Evolutionary conservation across 495 filamentous ascomycete species (phyloP).

Genomic region (Cladorrhinum samala): DNA sequence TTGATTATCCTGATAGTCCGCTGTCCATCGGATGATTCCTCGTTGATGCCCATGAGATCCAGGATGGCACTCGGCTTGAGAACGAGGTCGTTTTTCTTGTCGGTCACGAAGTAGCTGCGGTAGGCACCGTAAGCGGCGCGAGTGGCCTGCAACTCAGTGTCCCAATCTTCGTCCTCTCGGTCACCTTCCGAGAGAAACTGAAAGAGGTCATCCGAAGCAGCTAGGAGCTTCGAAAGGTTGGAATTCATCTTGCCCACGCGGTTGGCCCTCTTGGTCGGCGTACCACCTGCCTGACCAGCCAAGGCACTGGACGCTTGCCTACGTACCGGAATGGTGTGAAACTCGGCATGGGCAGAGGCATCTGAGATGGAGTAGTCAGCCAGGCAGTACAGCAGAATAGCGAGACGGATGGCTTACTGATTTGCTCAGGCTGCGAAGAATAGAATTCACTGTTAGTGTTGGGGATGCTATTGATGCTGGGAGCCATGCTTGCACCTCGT

Average conservation of each 20-base stretch:
- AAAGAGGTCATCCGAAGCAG: slow-evolving; percentile 16
- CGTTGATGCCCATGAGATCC: slow-evolving; percentile 4
- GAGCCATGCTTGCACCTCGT: slow-evolving; percentile 9
- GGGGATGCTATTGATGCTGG: slow-evolving; percentile 16
- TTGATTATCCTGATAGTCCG: slow-evolving; percentile 5
- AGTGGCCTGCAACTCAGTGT: neutral
- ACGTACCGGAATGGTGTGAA: neutral
- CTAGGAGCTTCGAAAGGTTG: slow-evolving; percentile 9
- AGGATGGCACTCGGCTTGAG: slow-evolving; percentile 15
- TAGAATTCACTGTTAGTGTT: slow-evolving; percentile 3
- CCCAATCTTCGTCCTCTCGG: slow-evolving; percentile 6
- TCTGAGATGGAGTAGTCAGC: neutral
- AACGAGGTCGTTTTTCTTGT: slow-evolving; percentile 5
- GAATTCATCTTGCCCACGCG: slow-evolving; percentile 9
- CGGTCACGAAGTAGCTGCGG: slow-evolving; percentile 7
- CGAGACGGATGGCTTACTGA: slow-evolving; percentile 8
- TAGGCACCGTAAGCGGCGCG: slow-evolving; percentile 6
- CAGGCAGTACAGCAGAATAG: neutral
- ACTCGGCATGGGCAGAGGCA: neutral
- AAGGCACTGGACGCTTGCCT: neutral
- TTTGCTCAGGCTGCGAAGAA: slow-evolving; percentile 13
- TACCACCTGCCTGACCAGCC: neutral
- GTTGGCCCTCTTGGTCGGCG: slow-evolving; percentile 5
- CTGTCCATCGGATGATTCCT: neutral
- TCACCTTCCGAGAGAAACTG: slow-evolving; percentile 5